A percentile compares a stretch with the other conserved stretches of the same genome.
Evolutionary conservation across 1,284 basidiomycete species (phyloP).

Genomic region (Tylopilus orsonianus): DNA sequence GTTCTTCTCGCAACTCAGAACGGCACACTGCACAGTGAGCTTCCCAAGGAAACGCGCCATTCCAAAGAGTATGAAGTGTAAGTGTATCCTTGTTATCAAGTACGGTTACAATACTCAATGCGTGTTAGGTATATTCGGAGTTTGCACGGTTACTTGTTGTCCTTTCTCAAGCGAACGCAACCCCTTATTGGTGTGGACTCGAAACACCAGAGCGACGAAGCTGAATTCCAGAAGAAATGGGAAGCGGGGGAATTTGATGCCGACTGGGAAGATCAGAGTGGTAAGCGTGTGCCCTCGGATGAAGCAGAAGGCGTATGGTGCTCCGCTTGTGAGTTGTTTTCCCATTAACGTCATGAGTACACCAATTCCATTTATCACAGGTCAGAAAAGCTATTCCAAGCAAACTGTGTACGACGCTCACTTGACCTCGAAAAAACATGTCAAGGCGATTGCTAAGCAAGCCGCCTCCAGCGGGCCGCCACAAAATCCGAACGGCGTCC

Average conservation of each 20-base stretch:
- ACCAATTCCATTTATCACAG: conserved; percentile 41
- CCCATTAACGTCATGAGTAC: conserved; percentile 4
- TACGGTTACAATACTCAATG: conserved; percentile 13
- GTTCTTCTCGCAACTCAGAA: conserved; percentile 63
- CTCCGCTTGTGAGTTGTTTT: conserved; percentile 74
- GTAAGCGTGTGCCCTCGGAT: conserved; percentile 40
- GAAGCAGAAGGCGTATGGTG: conserved; percentile 85
- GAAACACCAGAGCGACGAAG: conserved; percentile 63
- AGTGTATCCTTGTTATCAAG: conserved; percentile 32
- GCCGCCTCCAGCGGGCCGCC: conserved; percentile 53
- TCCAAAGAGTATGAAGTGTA: conserved; percentile 80
- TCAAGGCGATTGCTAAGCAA: conserved; percentile 83
- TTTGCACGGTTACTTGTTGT: conserved; percentile 82
- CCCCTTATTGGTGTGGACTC: conserved; percentile 83
- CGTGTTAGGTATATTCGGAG: conserved; percentile 72
- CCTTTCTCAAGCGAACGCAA: conserved; percentile 84
- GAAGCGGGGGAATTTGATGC: conserved; percentile 66
- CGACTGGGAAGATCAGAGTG: conserved; percentile 70
- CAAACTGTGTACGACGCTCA: conserved; percentile 98
- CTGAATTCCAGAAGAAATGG: conserved; percentile 82
- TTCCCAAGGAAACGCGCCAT: conserved; percentile 71
- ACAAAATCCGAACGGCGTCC: conserved; percentile 61
- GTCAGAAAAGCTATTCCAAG: conserved; percentile 92
- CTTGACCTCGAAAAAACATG: conserved; percentile 90
- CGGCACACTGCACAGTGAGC: conserved; percentile 64